Conservation (phyloP, 345 rosid species). For the Rhodomyrtus tomentosa region DNA sequence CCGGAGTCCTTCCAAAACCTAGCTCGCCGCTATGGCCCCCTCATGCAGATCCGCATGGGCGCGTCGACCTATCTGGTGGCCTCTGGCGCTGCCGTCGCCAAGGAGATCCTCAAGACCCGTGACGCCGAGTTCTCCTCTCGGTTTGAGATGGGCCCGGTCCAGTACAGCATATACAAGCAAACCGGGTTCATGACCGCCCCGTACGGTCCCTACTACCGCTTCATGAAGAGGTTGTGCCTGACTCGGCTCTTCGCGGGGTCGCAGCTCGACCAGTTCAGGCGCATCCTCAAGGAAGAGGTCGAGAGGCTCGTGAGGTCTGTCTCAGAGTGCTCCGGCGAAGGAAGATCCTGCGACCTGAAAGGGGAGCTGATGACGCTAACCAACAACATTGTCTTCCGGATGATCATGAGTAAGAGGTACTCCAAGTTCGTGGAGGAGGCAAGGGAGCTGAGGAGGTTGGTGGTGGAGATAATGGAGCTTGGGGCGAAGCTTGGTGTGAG, state of each 20-base stretch:
- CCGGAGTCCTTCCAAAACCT: constrained; percentile 29
- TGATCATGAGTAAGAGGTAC: constrained; percentile 31
- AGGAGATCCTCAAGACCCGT: constrained; percentile 33
- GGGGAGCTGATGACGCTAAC: constrained; percentile 16
- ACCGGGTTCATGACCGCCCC: constrained; percentile 37
- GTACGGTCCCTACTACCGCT: constrained; percentile 41
- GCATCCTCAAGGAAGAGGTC: constrained; percentile 30
- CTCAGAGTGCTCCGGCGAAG: constrained; percentile 22
- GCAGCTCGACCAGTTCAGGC: constrained; percentile 40
- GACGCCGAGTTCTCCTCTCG: constrained; percentile 32
- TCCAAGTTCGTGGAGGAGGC: constrained; percentile 12
- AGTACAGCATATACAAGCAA: constrained; percentile 34
- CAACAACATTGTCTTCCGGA: constrained; percentile 27
- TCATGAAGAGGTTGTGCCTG: constrained; percentile 69
- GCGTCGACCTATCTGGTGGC: constrained; percentile 28
- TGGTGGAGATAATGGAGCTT: constrained; percentile 30
- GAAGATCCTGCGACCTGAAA: constrained; percentile 20
- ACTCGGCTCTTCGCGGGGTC: constrained; percentile 49
- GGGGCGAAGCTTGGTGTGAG: constrained; percentile 35
- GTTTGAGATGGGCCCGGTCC: constrained; percentile 35
- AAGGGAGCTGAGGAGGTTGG: constrained; percentile 11
- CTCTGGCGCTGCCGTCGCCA: constrained; percentile 25
- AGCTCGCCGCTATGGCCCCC: constrained; percentile 32
- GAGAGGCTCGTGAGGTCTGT: constrained; percentile 39
- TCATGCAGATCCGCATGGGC: constrained; percentile 28